Base-by-base conservation (phyloP, 2,329 filamentous ascomycete genomes). In the Chalaropsis thielavioides region DNA sequence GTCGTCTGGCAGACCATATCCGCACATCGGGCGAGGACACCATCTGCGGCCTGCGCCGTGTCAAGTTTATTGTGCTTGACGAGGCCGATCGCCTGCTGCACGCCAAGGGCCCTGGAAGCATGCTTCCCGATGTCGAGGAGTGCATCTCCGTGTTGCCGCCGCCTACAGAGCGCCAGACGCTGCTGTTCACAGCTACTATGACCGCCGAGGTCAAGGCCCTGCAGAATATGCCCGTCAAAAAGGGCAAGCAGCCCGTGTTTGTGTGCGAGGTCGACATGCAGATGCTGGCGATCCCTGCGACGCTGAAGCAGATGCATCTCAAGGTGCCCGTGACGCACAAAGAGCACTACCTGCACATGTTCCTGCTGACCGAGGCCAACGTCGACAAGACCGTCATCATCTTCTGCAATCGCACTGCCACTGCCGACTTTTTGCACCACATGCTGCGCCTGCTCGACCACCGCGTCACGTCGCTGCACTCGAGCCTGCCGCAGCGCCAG, bases 131-230 rank as follows among this genome's bases (percentile, higher is more conserved):
- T 71, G 85, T 99, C 1, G 90, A 95, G 73, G 89, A 90, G 68
- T 96, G 92, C 72, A 80, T 99, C 3, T 86, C 84, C 1, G 86
- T 87, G 1, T 81, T 99, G 0, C 94, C 94, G 0, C 85, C 89
- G 0, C 83, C 90, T 3, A 76, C 81, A 1, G 80, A 90, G 71
- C 83, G 94, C n/a, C 92, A 99, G 74, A 99, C 92, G 0, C 83
- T 95, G 17, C 83, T 99, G 2, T 99, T 99, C 77, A 99, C 94
- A 8, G 94, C 94, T 17, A 99, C 94, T 1, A 86, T 99, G 54
- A 97, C 94, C 0, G 85, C 90, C 2, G 92, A 97, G 77, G 91
- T 99, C 3, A 84, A 90, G 61, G 89, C 90, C 1, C 77, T 97
- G 67, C 94, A 95, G 74, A 83, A 88, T 66, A 83, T 89, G 77